Evolutionary conservation across 23 red algal genomes (phyloP).

Genomic region (Gracilaria domingensis): DNA sequence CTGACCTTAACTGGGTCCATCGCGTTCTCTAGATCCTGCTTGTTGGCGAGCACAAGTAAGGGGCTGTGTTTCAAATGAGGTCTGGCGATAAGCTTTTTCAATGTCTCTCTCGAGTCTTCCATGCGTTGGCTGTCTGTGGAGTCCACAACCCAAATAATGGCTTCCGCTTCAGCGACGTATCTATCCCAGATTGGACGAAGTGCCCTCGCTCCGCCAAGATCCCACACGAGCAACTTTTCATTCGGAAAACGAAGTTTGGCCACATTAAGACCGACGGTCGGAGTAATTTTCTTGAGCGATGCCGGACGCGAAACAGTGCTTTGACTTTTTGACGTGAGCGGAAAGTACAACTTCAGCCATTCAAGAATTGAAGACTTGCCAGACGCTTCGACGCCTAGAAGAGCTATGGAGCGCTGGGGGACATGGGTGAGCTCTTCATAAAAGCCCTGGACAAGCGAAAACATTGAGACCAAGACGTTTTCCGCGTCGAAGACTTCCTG

Average conservation of each 20-base stretch:
- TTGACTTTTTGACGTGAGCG: background rate
- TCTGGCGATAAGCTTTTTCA: constrained; percentile 39
- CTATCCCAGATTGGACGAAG: constrained; percentile 86
- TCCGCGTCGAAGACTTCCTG: background rate
- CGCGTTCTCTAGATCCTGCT: constrained; percentile 60
- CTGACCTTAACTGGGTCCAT: constrained; percentile 74
- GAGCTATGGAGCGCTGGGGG: constrained; percentile 42
- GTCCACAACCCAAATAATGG: constrained; percentile 89
- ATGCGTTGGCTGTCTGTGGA: constrained; percentile 40
- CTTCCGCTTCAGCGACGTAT: constrained; percentile 84
- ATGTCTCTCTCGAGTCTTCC: constrained; percentile 35
- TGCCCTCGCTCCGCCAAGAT: constrained; percentile 80
- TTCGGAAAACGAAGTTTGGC: constrained; percentile 55
- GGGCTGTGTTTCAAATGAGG: constrained; percentile 32
- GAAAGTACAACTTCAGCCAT: constrained; percentile 68
- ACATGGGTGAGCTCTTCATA: constrained; percentile 74
- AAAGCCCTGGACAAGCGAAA: constrained; percentile 60
- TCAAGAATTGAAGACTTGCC: constrained; percentile 80
- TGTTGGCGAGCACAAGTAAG: constrained; percentile 62
- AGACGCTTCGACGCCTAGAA: constrained; percentile 64
- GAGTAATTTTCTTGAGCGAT: constrained; percentile 49
- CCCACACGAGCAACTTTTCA: constrained; percentile 79
- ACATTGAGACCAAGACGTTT: constrained; percentile 49
- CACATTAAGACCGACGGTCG: constrained; percentile 92
- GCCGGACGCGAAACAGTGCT: constrained; percentile 7